Evolutionary conservation across 768 basidiomycete genomes (phyloP), one percentile per base, ranked within the genome.

Genomic region (Rickenella mellea): DNA sequence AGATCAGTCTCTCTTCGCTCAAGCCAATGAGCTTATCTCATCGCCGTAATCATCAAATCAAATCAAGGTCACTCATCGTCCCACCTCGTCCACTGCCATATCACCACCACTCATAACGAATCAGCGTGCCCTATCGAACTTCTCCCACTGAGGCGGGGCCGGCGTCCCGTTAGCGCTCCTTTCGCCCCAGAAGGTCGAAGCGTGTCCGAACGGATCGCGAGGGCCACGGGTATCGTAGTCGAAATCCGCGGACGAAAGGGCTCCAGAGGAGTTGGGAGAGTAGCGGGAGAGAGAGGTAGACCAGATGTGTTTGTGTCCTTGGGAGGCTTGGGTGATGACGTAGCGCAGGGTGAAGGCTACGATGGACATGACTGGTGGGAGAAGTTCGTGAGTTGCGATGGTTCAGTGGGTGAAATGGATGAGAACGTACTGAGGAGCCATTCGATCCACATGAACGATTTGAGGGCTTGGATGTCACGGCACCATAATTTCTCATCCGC

Each of bases 381-480:
- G 19, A 25, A 25, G 12, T 25, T 19, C 25, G 19, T 15, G 17
- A 33, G n/a, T n/a, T 41, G 28, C 35, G 22, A 39, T 26, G 12
- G 22, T 10, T 26, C 14, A 37, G 12, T 25, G 47, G 26, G 29
- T 25, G 19, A 36, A 15, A 25, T 31, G 31, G 5, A 15, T 20
- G 14, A 35, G 40, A 26, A 67, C 74, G 28, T 45, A 78, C 76
- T 60, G 4, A 70, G 55, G 21, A 72, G 30, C 60, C 74, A 78
- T 54, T 74, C 69, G 32, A 78, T 58, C 77, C 78, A 80, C 27
- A 78, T 68, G 49, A 79, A 65, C 19, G 69, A 61, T 48, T 75
- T 76, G 43, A 79, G 67, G 10, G 66, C 73, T 46, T 76, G 70
- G 8, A 76, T 55, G 43, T 73, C 64, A 27, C 62, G 65, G 54